Conservation (phyloP, 768 basidiomycete genomes). For the Tephrocybe rancida region DNA sequence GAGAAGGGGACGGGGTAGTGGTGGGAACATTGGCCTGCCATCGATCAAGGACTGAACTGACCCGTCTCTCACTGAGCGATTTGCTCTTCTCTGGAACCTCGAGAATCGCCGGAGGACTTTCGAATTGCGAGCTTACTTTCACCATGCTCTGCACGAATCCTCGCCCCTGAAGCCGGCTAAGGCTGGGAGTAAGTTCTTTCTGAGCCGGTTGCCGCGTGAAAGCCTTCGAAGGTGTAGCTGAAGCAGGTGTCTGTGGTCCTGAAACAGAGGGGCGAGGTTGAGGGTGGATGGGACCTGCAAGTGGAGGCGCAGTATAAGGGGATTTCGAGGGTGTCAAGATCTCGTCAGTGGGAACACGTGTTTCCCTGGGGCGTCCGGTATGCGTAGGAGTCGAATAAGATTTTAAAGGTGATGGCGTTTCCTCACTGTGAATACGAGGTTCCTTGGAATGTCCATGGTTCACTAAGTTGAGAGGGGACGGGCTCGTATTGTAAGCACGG, state of each 20-base stretch:
- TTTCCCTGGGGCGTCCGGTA: conserved; percentile 21
- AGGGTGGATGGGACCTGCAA: conserved; percentile 58
- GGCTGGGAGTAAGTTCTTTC: conserved; percentile 81
- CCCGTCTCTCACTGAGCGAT: conserved; percentile 36
- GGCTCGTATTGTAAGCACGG: conserved; percentile 1
- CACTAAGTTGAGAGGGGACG: background rate
- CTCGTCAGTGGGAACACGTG: conserved; percentile 24
- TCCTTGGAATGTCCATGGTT: no score
- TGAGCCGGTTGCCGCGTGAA: conserved; percentile 57
- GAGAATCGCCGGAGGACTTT: conserved; percentile 40
- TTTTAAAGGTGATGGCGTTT: conserved; percentile 10
- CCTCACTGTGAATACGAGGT: background rate
- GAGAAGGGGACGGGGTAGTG: conserved; percentile 39
- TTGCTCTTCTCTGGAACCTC: conserved; percentile 33
- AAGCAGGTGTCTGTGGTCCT: conserved; percentile 44
- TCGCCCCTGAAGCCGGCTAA: conserved; percentile 80
- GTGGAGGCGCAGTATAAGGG: conserved; percentile 39
- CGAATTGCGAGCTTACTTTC: conserved; percentile 62
- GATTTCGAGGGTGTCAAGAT: conserved; percentile 35
- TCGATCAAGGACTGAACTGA: conserved; percentile 65
- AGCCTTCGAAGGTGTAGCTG: conserved; percentile 51
- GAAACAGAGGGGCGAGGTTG: conserved; percentile 45
- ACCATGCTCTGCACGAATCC: conserved; percentile 88
- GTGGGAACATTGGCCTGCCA: conserved; percentile 53
- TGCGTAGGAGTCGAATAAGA: conserved; percentile 11